phyloP scores from a whole-genome alignment of 2,329 filamentous ascomycete genomes.

The Salinomyces thailandicus region DNA sequence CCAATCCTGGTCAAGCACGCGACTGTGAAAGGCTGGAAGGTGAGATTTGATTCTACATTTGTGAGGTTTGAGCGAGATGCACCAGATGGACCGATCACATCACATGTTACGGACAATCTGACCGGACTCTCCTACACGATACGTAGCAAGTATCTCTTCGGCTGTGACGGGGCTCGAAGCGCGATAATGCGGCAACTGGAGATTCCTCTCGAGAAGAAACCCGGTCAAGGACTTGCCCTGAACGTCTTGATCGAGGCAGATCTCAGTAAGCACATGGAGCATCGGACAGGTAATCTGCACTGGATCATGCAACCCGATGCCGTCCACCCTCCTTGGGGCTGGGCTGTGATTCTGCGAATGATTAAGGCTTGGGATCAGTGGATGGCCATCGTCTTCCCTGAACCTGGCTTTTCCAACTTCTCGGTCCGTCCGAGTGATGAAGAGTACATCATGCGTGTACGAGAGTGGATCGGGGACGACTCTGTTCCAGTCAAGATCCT shows the following conservation, averaged over 20 bases:
- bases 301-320: conserved; percentile 46
- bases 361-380: conserved; percentile 55
- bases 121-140: conserved; percentile 35
- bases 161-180: conserved; percentile 45
- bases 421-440: conserved; percentile 34
- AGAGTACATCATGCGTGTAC: conserved; percentile 38
- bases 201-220: conserved; percentile 35
- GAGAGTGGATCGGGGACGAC: conserved; percentile 46
- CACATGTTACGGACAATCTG: conserved; percentile 28
- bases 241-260: conserved; percentile 44
- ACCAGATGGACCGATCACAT: conserved; percentile 21
- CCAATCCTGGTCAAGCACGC: conserved; percentile 33
- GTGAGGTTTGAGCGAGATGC: conserved; percentile 18
- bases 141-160: conserved; percentile 47
- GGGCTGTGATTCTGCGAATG: conserved; percentile 45
- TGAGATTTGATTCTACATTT: conserved; percentile 32
- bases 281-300: conserved; percentile 49
- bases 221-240: conserved; percentile 39
- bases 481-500: conserved; percentile 42
- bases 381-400: conserved; percentile 39
- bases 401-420: conserved; percentile 27
- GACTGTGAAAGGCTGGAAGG: conserved; percentile 28
- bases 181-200: conserved; percentile 37
- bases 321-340: conserved; percentile 43
- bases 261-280: conserved; percentile 39